A percentile compares a stretch with the other conserved stretches of the same genome.
Conservation (phyloP, 2,329 filamentous ascomycete genomes). For the Colletotrichum sansevieriae region DNA sequence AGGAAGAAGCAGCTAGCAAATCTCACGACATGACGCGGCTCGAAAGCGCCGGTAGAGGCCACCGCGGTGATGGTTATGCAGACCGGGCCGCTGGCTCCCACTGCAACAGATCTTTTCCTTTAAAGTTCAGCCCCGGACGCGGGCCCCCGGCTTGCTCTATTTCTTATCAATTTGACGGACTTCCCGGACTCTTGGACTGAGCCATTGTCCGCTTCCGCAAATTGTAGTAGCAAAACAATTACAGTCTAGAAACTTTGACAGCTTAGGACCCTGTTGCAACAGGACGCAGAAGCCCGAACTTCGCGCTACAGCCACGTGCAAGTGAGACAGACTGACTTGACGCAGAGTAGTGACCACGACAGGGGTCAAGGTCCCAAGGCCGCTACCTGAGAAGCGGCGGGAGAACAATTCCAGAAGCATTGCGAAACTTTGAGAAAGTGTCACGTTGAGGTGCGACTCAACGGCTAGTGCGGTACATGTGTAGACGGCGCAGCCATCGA, state of each 20-base stretch:
- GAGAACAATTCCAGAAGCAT: slow-evolving; percentile 35
- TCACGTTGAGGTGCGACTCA: not conserved
- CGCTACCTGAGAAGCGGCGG: not conserved
- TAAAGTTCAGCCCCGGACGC: slow-evolving; percentile 8
- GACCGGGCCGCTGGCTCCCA: not conserved
- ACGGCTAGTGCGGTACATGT: not conserved
- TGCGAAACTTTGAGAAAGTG: slow-evolving; percentile 6
- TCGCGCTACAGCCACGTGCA: not conserved
- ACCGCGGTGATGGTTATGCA: not conserved
- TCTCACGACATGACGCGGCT: slow-evolving; percentile 12
- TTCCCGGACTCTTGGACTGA: slow-evolving; percentile 6
- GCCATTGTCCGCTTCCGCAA: not conserved
- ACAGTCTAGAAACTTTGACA: slow-evolving; percentile 14
- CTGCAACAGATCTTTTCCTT: not conserved
- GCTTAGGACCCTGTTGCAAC: slow-evolving; percentile 33
- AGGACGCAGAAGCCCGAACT: slow-evolving; percentile 22
- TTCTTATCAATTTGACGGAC: slow-evolving; percentile 17
- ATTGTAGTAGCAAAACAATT: slow-evolving; percentile 1
- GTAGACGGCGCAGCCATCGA: slow-evolving; percentile 5
- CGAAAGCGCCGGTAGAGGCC: slow-evolving; percentile 14
- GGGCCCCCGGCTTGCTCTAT: slow-evolving; percentile 4
- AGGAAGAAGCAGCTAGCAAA: slow-evolving; percentile 1
- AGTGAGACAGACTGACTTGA: slow-evolving; percentile 11
- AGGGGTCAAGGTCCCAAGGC: not conserved
- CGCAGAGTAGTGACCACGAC: not conserved